Conservation (phyloP, 1,284 basidiomycete genomes). For the Austroboletus niveus region DNA sequence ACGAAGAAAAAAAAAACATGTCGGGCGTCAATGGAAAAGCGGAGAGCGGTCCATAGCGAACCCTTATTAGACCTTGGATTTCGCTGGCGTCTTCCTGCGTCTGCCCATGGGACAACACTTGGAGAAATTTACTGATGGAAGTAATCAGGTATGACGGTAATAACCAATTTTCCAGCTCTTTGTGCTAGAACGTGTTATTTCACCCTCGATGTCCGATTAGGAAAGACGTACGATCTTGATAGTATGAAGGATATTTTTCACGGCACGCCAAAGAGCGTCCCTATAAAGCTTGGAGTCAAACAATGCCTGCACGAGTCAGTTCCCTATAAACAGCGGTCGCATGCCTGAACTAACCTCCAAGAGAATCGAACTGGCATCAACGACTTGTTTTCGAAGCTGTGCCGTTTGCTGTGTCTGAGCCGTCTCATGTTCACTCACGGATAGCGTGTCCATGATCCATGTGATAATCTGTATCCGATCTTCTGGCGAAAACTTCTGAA, state of each 20-base stretch:
- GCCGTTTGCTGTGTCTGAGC: constrained; percentile 21
- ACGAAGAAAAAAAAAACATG: constrained; percentile 45
- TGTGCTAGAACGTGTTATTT: constrained; percentile 40
- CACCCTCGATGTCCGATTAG: constrained; percentile 5
- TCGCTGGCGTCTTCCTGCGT: constrained; percentile 34
- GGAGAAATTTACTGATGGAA: constrained; percentile 39
- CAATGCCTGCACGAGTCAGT: constrained; percentile 32
- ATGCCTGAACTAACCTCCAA: constrained; percentile 43
- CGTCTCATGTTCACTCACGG: constrained; percentile 31
- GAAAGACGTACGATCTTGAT: constrained; percentile 42
- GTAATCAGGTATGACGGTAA: constrained; percentile 43
- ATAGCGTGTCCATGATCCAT: constrained; percentile 40
- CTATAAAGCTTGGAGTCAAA: constrained; percentile 33
- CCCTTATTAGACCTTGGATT: constrained; percentile 57
- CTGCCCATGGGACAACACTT: constrained; percentile 28
- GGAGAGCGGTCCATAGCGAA: constrained; percentile 58
- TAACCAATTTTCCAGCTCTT: constrained; percentile 42
- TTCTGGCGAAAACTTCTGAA: constrained; percentile 43
- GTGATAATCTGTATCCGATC: constrained; percentile 46
- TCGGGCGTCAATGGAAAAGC: constrained; percentile 44
- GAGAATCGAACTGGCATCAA: constrained; percentile 46
- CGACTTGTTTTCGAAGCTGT: constrained; percentile 41
- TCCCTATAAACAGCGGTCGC: neutral
- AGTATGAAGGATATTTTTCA: constrained; percentile 39
- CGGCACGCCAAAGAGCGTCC: constrained; percentile 37